Evolutionary conservation across 306 rosid genomes (phyloP).

Genomic region (Dalbergia cultrata): DNA sequence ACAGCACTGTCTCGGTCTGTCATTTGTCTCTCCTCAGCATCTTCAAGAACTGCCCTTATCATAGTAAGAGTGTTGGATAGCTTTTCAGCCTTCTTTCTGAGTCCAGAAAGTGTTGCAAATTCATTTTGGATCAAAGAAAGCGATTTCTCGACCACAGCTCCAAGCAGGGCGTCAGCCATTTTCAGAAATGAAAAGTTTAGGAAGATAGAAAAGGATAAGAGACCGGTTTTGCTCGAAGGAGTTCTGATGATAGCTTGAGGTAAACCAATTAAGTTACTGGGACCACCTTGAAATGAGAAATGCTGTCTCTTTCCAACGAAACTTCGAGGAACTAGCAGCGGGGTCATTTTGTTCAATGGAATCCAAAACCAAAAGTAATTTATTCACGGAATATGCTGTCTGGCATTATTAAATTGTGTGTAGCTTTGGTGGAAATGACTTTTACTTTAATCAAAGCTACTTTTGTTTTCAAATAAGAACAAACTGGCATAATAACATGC

Average conservation of each 20-base stretch:
- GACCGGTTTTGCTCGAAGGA: background rate
- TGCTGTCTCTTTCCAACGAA: no score
- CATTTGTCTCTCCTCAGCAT: constrained; percentile 11
- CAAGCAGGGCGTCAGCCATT: constrained; percentile 12
- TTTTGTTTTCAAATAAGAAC: no score
- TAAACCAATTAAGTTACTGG: background rate
- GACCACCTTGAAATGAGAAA: background rate
- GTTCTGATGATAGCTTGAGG: background rate
- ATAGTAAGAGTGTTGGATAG: background rate
- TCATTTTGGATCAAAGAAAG: background rate
- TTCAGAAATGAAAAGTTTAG: background rate
- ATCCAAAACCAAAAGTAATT: no score
- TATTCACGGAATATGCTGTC: no score
- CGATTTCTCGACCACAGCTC: background rate
- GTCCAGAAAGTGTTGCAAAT: constrained; percentile 9
- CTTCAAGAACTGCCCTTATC: constrained; percentile 20
- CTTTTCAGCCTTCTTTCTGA: background rate
- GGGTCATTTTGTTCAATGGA: no score
- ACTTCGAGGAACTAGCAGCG: no score
- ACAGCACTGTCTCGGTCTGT: background rate
- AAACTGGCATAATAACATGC: no score
- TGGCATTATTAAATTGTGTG: no score
- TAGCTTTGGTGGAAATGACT: no score
- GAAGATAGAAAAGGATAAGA: background rate
- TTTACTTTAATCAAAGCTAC: no score